Conservation (phyloP, 768 basidiomycete species). For the Lactarius tabidus region DNA sequence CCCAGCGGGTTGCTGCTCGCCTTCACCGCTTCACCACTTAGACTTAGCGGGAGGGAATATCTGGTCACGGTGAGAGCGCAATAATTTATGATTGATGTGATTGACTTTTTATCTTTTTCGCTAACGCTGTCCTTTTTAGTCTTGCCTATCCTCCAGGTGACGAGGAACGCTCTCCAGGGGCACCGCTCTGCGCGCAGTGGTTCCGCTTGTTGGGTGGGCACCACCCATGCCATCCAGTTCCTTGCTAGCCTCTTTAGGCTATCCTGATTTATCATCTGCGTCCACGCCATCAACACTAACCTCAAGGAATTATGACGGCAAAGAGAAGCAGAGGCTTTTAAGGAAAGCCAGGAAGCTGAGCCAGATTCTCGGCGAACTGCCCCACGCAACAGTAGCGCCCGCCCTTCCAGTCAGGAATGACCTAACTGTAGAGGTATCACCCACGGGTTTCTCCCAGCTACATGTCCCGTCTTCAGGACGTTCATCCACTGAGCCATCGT, state of each 20-base stretch:
- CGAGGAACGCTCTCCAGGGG: background rate
- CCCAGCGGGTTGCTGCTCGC: background rate
- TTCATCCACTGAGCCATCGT: background rate
- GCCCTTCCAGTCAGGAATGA: constrained; percentile 2
- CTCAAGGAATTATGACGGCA: constrained; percentile 32
- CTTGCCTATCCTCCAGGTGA: background rate
- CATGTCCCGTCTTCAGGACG: background rate
- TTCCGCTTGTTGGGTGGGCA: background rate
- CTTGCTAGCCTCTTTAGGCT: constrained; percentile 1
- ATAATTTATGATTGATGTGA: background rate
- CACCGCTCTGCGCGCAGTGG: background rate
- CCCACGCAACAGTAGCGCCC: constrained; percentile 24
- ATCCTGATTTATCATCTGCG: constrained; percentile 2
- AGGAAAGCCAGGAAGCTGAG: constrained; percentile 44
- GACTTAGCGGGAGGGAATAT: background rate
- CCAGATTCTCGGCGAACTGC: constrained; percentile 40
- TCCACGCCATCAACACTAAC: constrained; percentile 28
- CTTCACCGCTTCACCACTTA: constrained; percentile 6
- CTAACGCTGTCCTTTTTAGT: no score
- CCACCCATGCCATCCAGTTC: background rate
- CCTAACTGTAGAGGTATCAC: background rate
- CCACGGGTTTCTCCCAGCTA: background rate
- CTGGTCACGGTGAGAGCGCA: background rate
- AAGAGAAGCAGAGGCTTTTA: constrained; percentile 38
- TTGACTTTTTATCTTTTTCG: background rate